phyloP scores from a whole-genome alignment of 257 asterid genomes.

The Haberlea rhodopensis region DNA sequence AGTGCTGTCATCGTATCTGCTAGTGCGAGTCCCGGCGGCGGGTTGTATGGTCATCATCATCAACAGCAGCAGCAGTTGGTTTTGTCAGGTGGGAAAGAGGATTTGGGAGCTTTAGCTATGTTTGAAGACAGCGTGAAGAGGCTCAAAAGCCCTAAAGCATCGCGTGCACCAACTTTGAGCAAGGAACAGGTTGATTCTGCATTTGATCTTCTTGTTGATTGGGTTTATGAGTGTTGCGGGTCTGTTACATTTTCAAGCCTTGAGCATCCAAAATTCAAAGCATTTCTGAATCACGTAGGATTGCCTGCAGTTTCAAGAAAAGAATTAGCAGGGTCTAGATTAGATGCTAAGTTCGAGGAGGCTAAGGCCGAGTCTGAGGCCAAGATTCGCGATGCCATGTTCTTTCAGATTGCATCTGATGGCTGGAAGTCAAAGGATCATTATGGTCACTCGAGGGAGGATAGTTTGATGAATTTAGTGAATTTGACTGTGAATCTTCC shows the following conservation, averaged over 20 bases:
- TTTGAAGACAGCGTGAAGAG: conserved; percentile 85
- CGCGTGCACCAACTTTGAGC: conserved; percentile 51
- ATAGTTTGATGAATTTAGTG: conserved; percentile 65
- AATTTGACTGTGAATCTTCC: conserved; percentile 86
- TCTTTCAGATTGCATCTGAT: conserved; percentile 82
- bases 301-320: conserved; percentile 59
- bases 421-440: conserved; percentile 67
- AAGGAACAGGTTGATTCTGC: conserved; percentile 75
- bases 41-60: conserved; percentile 38
- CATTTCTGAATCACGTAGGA: conserved; percentile 79
- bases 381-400: conserved; percentile 90
- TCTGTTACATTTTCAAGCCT: conserved; percentile 75
- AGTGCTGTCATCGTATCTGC: conserved; percentile 38
- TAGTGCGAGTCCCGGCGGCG: conserved; percentile 26
- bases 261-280: conserved; percentile 86
- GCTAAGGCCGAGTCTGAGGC: conserved; percentile 71
- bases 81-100: conserved; percentile 93
- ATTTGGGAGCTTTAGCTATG: conserved; percentile 83
- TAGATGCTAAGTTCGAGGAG: conserved; percentile 72
- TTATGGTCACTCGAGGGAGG: conserved; percentile 39
- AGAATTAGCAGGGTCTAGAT: conserved; percentile 57
- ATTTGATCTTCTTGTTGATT: conserved; percentile 69
- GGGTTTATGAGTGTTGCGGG: conserved; percentile 93
- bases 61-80: conserved; percentile 54
- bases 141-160: conserved; percentile 79